Percentiles rank a stretch among this genome's conserved stretches.
Evolutionary conservation across 176 grass and related monocot species (phyloP).

Genomic region (Triticum monococcum): DNA sequence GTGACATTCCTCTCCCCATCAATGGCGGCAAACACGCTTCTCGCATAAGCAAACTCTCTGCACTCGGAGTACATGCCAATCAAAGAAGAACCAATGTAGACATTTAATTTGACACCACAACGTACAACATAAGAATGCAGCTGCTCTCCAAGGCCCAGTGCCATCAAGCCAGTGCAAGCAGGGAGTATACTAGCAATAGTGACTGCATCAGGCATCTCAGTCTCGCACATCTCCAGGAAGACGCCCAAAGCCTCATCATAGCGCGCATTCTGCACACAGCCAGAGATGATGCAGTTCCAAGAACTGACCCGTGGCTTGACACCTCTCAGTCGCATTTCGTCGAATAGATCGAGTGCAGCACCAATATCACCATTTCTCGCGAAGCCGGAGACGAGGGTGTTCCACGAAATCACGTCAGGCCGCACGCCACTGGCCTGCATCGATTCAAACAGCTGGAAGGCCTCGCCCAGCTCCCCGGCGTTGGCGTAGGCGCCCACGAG

Average conservation of each 20-base stretch:
- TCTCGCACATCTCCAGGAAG: conserved; percentile 57
- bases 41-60: conserved; percentile 44
- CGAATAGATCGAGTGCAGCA: conserved; percentile 48
- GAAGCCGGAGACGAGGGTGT: conserved; percentile 64
- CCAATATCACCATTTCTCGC: conserved; percentile 49
- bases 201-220: conserved; percentile 44
- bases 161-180: conserved; percentile 48
- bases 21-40: conserved; percentile 41
- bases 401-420: conserved; percentile 69
- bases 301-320: conserved; percentile 51
- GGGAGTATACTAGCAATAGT: conserved; percentile 68
- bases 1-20: conserved; percentile 46
- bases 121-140: conserved; percentile 54
- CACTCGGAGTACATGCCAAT: conserved; percentile 62
- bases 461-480: conserved; percentile 45
- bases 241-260: conserved; percentile 43
- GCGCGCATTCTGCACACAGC: conserved; percentile 55
- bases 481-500: conserved; percentile 54
- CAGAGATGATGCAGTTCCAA: conserved; percentile 73
- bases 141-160: conserved; percentile 51
- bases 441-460: conserved; percentile 40
- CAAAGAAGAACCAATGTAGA: conserved; percentile 66
- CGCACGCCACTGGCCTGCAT: conserved; percentile 53
- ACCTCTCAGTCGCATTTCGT: conserved; percentile 47
- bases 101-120: conserved; percentile 46